Conservation (phyloP, 139 green algal species). For the Chlamydomonas sphaeroides region DNA sequence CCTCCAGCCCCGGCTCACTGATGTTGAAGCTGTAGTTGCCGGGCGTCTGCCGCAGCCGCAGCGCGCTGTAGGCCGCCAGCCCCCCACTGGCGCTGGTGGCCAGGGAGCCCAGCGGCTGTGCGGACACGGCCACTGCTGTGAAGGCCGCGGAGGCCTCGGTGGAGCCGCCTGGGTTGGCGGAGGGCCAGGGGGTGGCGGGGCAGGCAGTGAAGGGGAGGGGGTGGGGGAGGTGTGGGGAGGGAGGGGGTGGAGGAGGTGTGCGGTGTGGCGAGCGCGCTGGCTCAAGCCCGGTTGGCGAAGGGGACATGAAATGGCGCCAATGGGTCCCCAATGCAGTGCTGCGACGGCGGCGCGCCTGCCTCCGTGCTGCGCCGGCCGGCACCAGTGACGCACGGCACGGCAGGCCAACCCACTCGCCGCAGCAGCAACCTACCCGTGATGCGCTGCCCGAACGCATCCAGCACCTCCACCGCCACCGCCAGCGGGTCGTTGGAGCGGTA, state of each 20-base stretch:
- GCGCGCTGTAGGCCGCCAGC: neutral
- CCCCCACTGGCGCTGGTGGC: neutral
- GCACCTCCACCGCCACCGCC: conserved; percentile 1
- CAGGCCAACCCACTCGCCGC: too few species aligned
- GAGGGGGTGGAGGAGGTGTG: neutral
- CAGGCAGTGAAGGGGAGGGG: neutral
- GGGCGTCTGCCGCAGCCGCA: conserved; percentile 1
- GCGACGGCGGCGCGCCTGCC: too few species aligned
- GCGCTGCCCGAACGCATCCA: conserved; percentile 28
- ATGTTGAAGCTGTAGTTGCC: conserved; percentile 33
- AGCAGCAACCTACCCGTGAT: conserved; percentile 14
- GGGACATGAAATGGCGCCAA: too few species aligned
- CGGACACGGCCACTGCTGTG: neutral
- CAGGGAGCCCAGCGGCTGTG: conserved; percentile 1
- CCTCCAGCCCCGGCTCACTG: neutral
- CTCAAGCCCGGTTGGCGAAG: too few species aligned
- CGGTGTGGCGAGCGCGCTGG: neutral
- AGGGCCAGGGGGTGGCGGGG: neutral
- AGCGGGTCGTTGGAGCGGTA: conserved; percentile 23
- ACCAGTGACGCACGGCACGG: too few species aligned
- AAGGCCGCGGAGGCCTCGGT: conserved; percentile 6
- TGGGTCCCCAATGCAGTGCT: too few species aligned
- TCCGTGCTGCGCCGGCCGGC: too few species aligned
- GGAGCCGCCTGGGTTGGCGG: neutral
- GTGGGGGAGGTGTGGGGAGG: neutral